Evolutionary conservation across 352 stramenopile genomes (phyloP).

Genomic region (Globisporangium echinulatum): DNA sequence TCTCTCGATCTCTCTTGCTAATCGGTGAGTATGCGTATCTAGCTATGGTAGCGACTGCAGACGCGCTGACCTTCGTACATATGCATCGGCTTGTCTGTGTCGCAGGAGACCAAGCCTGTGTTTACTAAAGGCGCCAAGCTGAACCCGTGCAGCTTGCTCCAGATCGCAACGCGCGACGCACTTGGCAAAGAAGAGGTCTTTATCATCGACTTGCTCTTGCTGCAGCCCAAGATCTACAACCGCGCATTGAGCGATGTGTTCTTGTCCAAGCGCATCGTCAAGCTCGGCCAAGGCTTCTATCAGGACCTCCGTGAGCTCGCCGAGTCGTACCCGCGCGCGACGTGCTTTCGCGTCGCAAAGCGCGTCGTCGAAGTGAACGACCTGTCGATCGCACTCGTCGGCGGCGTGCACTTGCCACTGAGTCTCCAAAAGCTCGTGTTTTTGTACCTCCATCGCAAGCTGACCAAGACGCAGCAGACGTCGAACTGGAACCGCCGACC

Average conservation of each 20-base stretch:
- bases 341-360: slow-evolving; percentile 66
- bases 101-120: slow-evolving; percentile 58
- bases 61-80: not conserved
- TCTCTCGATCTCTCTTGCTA: not conserved
- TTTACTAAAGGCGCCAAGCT: slow-evolving; percentile 28
- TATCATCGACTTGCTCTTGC: slow-evolving; percentile 56
- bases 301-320: slow-evolving; percentile 55
- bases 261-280: slow-evolving; percentile 55
- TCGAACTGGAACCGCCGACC: slow-evolving; percentile 75
- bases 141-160: slow-evolving; percentile 51
- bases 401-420: slow-evolving; percentile 38
- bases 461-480: slow-evolving; percentile 74
- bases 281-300: slow-evolving; percentile 62
- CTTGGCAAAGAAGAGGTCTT: slow-evolving; percentile 58
- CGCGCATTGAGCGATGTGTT: slow-evolving; percentile 46
- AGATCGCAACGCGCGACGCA: slow-evolving; percentile 55
- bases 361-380: slow-evolving; percentile 71
- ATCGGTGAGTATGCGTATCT: not conserved
- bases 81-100: not conserved
- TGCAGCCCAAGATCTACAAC: slow-evolving; percentile 59
- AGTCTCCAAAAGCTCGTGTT: slow-evolving; percentile 77
- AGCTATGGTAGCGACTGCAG: too few species aligned
- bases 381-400: slow-evolving; percentile 44
- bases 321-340: slow-evolving; percentile 50
- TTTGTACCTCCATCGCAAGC: slow-evolving; percentile 57